Evolutionary conservation across 768 basidiomycete species (phyloP).

Genomic region (Collybiopsis luxurians): DNA sequence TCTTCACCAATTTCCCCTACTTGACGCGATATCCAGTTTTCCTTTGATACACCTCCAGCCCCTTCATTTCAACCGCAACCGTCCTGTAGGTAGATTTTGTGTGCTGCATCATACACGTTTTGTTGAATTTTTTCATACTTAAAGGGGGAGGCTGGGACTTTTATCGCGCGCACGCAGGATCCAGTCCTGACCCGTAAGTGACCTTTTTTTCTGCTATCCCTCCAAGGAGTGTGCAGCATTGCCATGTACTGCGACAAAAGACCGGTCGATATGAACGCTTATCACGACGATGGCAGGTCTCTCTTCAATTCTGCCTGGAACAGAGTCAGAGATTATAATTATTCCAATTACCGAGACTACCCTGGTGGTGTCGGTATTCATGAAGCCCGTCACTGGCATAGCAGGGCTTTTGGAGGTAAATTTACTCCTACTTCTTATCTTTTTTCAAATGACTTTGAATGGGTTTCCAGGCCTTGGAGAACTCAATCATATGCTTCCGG

Average conservation of each 20-base stretch:
- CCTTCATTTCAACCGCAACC: slow-evolving; percentile 45
- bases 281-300: slow-evolving; percentile 34
- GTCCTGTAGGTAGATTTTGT: slow-evolving; percentile 40
- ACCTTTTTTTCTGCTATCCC: slow-evolving; percentile 34
- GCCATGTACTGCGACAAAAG: slow-evolving; percentile 9
- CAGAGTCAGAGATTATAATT: slow-evolving; percentile 39
- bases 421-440: slow-evolving; percentile 30
- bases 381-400: slow-evolving; percentile 67
- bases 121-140: slow-evolving; percentile 12
- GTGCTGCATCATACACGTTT: slow-evolving; percentile 1
- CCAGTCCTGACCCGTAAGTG: slow-evolving; percentile 54
- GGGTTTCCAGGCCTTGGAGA: slow-evolving; percentile 40
- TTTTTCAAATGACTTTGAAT: slow-evolving; percentile 3
- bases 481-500: slow-evolving; percentile 46
- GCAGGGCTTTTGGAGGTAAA: slow-evolving; percentile 59
- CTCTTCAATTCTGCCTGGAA: slow-evolving; percentile 54
- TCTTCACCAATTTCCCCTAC: neutral
- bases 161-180: slow-evolving; percentile 54
- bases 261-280: neutral
- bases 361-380: slow-evolving; percentile 47
- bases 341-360: slow-evolving; percentile 16
- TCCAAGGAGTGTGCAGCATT: slow-evolving; percentile 8
- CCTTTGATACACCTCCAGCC: slow-evolving; percentile 30
- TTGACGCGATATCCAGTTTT: slow-evolving; percentile 18
- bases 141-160: slow-evolving; percentile 63